Base-by-base conservation (phyloP, 306 rosid species). In the Crotalaria pallida region DNA sequence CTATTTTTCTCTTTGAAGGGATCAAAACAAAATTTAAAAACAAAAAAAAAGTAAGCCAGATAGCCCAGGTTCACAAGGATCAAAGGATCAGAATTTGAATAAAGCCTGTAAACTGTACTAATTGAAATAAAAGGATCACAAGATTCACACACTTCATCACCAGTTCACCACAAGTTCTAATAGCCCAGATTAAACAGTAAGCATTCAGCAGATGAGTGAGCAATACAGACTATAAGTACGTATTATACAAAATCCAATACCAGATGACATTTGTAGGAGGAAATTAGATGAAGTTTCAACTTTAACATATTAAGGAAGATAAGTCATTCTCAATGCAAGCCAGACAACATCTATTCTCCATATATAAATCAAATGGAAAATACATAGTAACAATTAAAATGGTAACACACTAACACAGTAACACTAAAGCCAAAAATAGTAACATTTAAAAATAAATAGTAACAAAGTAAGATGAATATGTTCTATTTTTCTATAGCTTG, bases 291-390 rank as follows among this genome's bases (percentile, higher is more conserved):
- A 47, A 44, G 24, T 13, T 58, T 34, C 50, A 43, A 23, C 10
- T 36, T 29, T 12, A 64, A 47, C 4, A 72, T 6, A 43, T 13
- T 55, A 22, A 19, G 49, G 44, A 78, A 15, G 58, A 60, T 23
- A 11, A 55, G 31, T 47, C 40, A 73, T 69, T 44, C 27, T 58
- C 24, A 53, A 24, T 51, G 43, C 19, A 47, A 58, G 34, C 27
- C 8, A 67, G 49, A 15, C 24, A 47, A 3, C 33, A 78, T 26
- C 3, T 44, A 74, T 61, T 70, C 21, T 41, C 33, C 71, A 70
- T 33, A 19, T 1, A 19, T 31, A 64, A 50, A n/a, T n/a, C n/a
- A n/a, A n/a, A 51, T 1, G 62, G 12, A 55, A 41, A 50, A 69
- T 13, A 19, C 6, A 53, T n/a, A n/a, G n/a, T n/a, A n/a, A n/a